Evolutionary conservation across 148 eudicot genomes (phyloP).

Genomic region (Rhododendron ovatum): DNA sequence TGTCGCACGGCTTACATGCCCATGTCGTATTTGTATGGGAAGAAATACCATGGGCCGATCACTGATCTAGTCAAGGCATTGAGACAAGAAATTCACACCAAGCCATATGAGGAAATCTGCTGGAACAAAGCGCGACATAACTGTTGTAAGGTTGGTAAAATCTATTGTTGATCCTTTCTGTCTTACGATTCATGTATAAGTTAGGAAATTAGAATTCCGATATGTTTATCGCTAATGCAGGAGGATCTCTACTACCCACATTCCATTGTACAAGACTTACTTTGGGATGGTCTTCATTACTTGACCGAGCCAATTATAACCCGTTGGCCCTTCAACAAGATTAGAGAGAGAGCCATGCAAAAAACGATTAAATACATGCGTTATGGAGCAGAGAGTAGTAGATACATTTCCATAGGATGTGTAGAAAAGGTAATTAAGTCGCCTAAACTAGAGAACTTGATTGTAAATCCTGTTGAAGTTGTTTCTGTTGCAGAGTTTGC

Average conservation of each 20-base stretch:
- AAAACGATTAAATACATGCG: constrained; percentile 30
- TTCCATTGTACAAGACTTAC: constrained; percentile 25
- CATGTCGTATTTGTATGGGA: constrained; percentile 35
- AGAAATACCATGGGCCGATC: constrained; percentile 26
- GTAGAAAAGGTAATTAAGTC: constrained; percentile 24
- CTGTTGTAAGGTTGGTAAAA: constrained; percentile 25
- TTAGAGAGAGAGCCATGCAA: constrained; percentile 28
- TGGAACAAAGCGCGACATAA: constrained; percentile 39
- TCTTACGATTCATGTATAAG: background rate
- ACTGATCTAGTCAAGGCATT: constrained; percentile 25
- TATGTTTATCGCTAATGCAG: constrained; percentile 8
- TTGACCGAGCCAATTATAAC: constrained; percentile 26
- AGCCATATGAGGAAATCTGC: constrained; percentile 24
- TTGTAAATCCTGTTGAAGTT: background rate
- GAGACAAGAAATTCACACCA: constrained; percentile 30
- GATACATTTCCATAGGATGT: constrained; percentile 39
- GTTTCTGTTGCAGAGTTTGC: constrained; percentile 30
- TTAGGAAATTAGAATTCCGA: background rate
- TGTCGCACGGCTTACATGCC: constrained; percentile 41
- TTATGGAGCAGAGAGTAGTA: constrained; percentile 24
- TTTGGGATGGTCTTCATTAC: constrained; percentile 35
- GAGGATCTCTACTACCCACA: constrained; percentile 36
- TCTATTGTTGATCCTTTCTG: background rate
- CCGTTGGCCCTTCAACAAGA: constrained; percentile 29
- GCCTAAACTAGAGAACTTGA: background rate